Percentiles rank a stretch among this genome's conserved stretches.
phyloP scores from a whole-genome alignment of 192 early-diverging fungal genomes.

The Paraglomus brasilianum region DNA sequence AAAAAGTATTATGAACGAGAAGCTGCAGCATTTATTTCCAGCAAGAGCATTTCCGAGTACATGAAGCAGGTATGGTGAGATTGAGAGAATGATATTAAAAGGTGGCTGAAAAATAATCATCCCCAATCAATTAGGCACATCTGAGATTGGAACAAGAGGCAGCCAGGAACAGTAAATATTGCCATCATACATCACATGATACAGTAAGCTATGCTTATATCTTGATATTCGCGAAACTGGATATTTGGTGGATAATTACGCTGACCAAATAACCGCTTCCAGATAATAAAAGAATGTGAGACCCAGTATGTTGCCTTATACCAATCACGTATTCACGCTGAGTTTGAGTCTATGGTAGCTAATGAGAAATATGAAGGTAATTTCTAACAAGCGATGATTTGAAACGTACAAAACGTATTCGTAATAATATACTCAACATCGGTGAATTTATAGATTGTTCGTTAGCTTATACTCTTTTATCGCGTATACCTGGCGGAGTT shows the following conservation, averaged over 20 bases:
- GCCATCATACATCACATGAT: conserved; percentile 64
- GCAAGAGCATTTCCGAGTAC: conserved; percentile 62
- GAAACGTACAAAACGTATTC: background rate
- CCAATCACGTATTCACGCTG: conserved; percentile 57
- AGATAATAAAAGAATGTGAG: conserved; percentile 71
- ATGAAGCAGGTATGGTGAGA: conserved; percentile 57
- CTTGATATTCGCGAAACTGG: background rate
- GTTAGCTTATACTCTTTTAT: conserved; percentile 64
- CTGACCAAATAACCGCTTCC: background rate
- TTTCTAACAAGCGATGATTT: background rate
- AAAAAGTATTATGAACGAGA: conserved; percentile 69
- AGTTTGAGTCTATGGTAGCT: conserved; percentile 70
- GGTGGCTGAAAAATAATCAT: background rate
- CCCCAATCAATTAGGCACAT: conserved; percentile 39
- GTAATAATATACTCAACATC: background rate
- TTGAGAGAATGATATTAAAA: conserved; percentile 15
- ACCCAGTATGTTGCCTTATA: conserved; percentile 72
- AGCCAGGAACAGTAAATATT: conserved; percentile 56
- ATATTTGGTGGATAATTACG: background rate
- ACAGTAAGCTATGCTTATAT: conserved; percentile 43
- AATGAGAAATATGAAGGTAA: conserved; percentile 60
- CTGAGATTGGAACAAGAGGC: conserved; percentile 64
- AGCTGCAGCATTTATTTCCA: conserved; percentile 56
- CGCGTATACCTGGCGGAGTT: conserved; percentile 64
- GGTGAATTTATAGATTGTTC: conserved; percentile 54